phyloP scores from a whole-genome alignment of 169 alveolate species.

The Sarcocystis neurona region DNA sequence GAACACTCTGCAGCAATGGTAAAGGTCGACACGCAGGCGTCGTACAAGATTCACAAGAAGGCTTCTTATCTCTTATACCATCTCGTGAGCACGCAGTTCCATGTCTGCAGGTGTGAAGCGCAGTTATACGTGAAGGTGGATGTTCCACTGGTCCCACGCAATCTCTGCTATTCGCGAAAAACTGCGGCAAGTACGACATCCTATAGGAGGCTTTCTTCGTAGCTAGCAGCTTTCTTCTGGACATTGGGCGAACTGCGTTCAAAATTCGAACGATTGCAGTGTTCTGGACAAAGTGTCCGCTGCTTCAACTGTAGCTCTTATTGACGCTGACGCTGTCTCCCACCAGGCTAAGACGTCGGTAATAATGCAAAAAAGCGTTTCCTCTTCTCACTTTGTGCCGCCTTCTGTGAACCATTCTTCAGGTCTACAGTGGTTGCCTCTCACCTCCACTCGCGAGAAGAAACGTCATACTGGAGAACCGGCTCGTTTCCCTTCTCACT shows the following conservation, averaged over 20 bases:
- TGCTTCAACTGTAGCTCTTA: no score
- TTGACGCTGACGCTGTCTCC: not conserved
- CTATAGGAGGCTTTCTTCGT: not conserved
- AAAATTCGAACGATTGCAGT: no score
- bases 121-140: no score
- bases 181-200: not conserved
- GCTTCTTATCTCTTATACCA: not conserved
- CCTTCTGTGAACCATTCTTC: no score
- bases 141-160: not conserved
- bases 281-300: no score
- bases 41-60: not conserved
- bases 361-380: no score
- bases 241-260: no score
- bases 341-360: no score
- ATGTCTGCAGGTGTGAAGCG: not conserved
- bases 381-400: no score
- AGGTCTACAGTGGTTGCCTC: no score
- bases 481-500: conserved; percentile 53
- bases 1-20: conserved; percentile 40
- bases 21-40: not conserved
- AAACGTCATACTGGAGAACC: conserved; percentile 64
- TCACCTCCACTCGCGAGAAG: conserved; percentile 65
- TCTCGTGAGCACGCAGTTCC: not conserved
- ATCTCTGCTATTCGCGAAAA: not conserved
- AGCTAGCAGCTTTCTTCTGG: no score